Base-by-base conservation (phyloP, 345 rosid genomes). In the Chamaenerion angustifolium region DNA sequence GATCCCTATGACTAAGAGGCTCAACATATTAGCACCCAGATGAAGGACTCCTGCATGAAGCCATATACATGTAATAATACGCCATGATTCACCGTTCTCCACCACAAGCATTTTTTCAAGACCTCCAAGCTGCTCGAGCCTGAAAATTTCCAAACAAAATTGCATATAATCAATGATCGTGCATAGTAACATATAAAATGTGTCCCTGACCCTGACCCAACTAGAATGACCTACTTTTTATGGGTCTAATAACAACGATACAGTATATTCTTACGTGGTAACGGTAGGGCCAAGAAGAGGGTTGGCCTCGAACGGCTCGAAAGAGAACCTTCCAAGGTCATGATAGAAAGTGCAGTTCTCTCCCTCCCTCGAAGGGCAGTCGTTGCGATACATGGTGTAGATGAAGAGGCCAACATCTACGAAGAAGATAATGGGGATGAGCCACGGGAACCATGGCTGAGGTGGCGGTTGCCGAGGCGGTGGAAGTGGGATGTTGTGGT, bases 41-140 rank as follows among this genome's bases (percentile, higher is more conserved):
- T 92, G 99, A 31, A 85, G 54, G 54, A 85, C 68, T 9, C 96
- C 99, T 1, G 85, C 95, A 45, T 92, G 96, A 58, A 88, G 79
- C 99, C 96, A 88, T 58, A 84, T 76, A 62, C 88, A 84, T 37
- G 88, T 68, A 1, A 85, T 14, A 5, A 92, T 83, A 19, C 95
- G 83, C 96, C 94, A 92, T 21, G 58, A 61, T 69, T 88, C 74
- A 55, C 76, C 70, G 16, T 61, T 54, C 46, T 71, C 70, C 43
- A 72, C 79, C 35, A 84, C 84, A 17, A 64, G 74, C 49, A 55
- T 52, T 68, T 80, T 64, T 8, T 84, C 70, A 13, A 92, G 78
- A 42, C 86, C 96, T 56, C 99, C 99, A 45, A 84, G 72, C 45
- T 52, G 60, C 49, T 62, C 71, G 75, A 88, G 66, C 79, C 96